phyloP scores from a whole-genome alignment of 306 rosid genomes.

The Malus orientalis region DNA sequence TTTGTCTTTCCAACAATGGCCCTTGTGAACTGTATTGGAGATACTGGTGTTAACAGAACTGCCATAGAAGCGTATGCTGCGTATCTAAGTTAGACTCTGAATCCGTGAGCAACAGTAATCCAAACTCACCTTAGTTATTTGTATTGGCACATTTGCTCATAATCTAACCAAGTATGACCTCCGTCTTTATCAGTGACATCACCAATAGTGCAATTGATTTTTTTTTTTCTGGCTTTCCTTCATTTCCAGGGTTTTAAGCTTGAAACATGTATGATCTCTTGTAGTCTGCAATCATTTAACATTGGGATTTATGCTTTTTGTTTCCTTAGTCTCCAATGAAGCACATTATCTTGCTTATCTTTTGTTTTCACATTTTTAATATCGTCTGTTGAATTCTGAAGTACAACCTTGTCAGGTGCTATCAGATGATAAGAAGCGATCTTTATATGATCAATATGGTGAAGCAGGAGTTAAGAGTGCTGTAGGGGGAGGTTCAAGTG shows the following conservation, averaged over 20 bases:
- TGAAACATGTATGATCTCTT: neutral
- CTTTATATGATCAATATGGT: slow-evolving; percentile 92
- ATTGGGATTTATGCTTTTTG: neutral
- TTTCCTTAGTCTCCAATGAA: slow-evolving; percentile 2
- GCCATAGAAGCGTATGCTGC: neutral
- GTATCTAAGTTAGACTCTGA: neutral
- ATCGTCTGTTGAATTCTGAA: slow-evolving; percentile 61
- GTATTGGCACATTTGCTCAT: neutral
- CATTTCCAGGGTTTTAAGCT: neutral
- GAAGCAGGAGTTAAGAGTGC: slow-evolving; percentile 93
- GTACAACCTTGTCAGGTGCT: slow-evolving; percentile 81
- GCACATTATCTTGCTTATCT: slow-evolving; percentile 1
- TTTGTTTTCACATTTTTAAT: slow-evolving; percentile 24
- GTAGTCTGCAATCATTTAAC: neutral
- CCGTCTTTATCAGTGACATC: neutral
- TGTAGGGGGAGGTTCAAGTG: slow-evolving; percentile 77
- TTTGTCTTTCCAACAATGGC: neutral
- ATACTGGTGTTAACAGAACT: neutral
- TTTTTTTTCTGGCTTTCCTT: neutral
- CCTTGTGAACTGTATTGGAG: neutral
- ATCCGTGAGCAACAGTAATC: neutral
- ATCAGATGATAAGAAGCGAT: slow-evolving; percentile 96
- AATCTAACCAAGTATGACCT: neutral
- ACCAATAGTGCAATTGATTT: too few species aligned
- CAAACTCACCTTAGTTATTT: neutral